Evolutionary conservation across 2,329 filamentous ascomycete genomes (phyloP).

Genomic region (Colletotrichum brevisporum): DNA sequence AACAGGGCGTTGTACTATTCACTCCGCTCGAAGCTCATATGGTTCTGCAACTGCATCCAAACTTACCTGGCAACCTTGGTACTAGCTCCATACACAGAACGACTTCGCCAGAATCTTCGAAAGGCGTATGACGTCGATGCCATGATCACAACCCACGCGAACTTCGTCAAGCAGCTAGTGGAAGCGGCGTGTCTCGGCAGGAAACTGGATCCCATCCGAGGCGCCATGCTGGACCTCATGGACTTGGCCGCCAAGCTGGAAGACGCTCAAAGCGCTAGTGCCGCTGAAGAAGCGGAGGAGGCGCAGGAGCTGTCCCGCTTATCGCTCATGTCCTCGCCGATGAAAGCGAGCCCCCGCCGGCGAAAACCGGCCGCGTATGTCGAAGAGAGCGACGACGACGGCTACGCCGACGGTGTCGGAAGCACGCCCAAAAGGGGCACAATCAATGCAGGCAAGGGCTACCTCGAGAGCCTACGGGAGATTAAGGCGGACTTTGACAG

Average conservation of each 20-base stretch:
- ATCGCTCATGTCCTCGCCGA: conserved; percentile 52
- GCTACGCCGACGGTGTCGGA: conserved; percentile 47
- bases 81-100: conserved; percentile 70
- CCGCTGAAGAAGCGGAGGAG: conserved; percentile 54
- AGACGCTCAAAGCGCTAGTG: conserved; percentile 65
- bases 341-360: conserved; percentile 45
- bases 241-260: conserved; percentile 81
- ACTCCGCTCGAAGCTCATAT: conserved; percentile 78
- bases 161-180: conserved; percentile 73
- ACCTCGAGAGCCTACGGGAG: conserved; percentile 66
- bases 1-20: conserved; percentile 68
- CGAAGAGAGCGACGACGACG: conserved; percentile 53
- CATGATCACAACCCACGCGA: conserved; percentile 80
- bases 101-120: conserved; percentile 70
- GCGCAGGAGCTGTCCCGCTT: conserved; percentile 56
- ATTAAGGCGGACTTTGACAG: conserved; percentile 75
- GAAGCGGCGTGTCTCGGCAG: conserved; percentile 78
- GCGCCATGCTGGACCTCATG: conserved; percentile 81
- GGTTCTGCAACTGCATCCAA: conserved; percentile 83
- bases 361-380: conserved; percentile 40
- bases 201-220: conserved; percentile 78
- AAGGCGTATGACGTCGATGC: conserved; percentile 81
- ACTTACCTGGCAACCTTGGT: conserved; percentile 83
- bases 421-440: conserved; percentile 29
- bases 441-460: conserved; percentile 53